Base-by-base conservation (phyloP, 352 stramenopile genomes). In the Phytophthora hybrid region DNA sequence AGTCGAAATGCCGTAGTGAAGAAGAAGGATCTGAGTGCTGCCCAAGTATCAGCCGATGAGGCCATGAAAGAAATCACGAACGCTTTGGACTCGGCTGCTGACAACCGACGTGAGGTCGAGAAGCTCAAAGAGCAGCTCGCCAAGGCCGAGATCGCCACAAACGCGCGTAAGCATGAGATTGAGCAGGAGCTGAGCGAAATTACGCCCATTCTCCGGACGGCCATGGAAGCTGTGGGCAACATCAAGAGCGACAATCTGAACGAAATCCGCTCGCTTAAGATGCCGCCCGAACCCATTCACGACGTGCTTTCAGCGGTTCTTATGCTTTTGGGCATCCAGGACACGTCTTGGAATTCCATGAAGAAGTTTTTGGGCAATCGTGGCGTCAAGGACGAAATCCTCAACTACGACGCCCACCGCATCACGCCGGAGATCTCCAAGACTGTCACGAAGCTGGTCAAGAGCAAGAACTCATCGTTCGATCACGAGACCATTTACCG, bases 181-280 rank as follows among this genome's bases (percentile, higher is more conserved):
- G 94, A 99, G 63, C 70, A 89, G n/a, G 97, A 98, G 65, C 70
- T 98, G 11, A 83, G 77, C 7, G 90, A 97, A 53, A 98, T 98
- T 69, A 96, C 82, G 18, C 95, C 95, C 2, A 94, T 98, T 46
- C 78, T 98, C 0, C 93, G 98, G 66, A 91, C 89, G 13, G 93
- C 93, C 7, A 97, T 97, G 71, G 89, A 97, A 57, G 93, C 93
- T 5, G 93, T 98, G 18, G 93, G 93, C 1, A 93, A 97, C 66
- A 99, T 99, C 77, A 98, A 98, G 76, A 97, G 89, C 44, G 94
- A 99, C 71, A 97, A 99, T 69, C 80, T 99, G 59, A 98, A 98
- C 77, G 95, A 99, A 71, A 98, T 99, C 53, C 87, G 96, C 7
- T 98, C 90, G 16, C 83, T 99, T 11, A 99, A 98, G 66, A 98